Evolutionary conservation across 75 land plant genomes (phyloP).

Genomic region (Chamaecyparis obtusa): DNA sequence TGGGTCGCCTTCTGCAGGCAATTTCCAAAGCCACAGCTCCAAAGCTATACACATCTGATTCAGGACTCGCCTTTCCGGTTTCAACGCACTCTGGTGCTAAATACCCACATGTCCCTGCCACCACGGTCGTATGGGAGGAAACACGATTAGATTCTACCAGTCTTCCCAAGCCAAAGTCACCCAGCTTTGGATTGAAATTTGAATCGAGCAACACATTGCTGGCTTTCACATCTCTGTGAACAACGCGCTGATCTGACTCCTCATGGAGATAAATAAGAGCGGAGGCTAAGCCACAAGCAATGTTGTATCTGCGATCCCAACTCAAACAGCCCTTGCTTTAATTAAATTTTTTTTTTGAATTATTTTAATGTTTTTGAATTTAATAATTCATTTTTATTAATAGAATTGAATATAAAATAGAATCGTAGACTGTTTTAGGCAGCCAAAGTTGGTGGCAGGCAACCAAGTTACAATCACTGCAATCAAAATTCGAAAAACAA

Average conservation of each 20-base stretch:
- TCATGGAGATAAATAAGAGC: constrained; percentile 69
- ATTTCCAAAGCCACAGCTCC: constrained; percentile 58
- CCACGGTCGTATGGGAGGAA: constrained; percentile 68
- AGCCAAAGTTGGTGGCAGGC: too few relatives aligned
- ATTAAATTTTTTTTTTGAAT: too few relatives aligned
- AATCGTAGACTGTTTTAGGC: too few relatives aligned
- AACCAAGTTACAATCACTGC: too few relatives aligned
- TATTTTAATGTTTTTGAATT: too few relatives aligned
- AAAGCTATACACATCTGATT: constrained; percentile 57
- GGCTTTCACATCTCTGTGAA: constrained; percentile 83
- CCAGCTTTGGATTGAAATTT: constrained; percentile 62
- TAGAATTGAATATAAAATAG: too few relatives aligned
- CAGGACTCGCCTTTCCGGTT: constrained; percentile 26
- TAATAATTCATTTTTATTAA: constrained; percentile 30
- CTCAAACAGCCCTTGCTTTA: constrained; percentile 12
- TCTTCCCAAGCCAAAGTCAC: constrained; percentile 83
- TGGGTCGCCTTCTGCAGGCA: constrained; percentile 52
- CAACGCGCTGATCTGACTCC: constrained; percentile 81
- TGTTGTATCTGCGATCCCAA: constrained; percentile 61
- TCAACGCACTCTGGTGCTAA: constrained; percentile 57
- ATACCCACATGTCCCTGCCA: constrained; percentile 90
- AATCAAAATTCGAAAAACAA: too few relatives aligned
- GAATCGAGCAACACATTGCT: constrained; percentile 81
- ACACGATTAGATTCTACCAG: constrained; percentile 47
- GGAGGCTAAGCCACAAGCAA: constrained; percentile 56